A percentile compares a stretch with the other conserved stretches of the same genome.
phyloP scores from a whole-genome alignment of 805 yeast species.

The Naumovozyma castellii region DNA sequence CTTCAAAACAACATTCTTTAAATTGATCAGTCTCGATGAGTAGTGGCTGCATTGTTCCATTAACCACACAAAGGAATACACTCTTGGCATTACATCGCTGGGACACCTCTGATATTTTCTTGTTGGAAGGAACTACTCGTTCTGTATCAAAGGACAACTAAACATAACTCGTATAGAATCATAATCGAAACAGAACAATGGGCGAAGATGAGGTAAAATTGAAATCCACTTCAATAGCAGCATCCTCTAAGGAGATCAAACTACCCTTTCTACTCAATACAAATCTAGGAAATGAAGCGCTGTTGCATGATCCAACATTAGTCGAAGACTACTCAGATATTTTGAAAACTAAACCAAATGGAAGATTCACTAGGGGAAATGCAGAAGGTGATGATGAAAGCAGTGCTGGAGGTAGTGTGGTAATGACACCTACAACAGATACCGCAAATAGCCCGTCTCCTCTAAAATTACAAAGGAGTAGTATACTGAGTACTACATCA shows the following conservation, averaged over 20 bases:
- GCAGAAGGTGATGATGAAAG: slow-evolving; percentile 8
- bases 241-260: slow-evolving; percentile 2
- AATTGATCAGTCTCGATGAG: too few relatives aligned
- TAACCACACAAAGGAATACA: too few relatives aligned
- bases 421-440: slow-evolving; percentile 14
- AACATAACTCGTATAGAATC: too few relatives aligned
- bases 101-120: too few relatives aligned
- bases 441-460: slow-evolving; percentile 2
- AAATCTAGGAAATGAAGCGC: slow-evolving; percentile 2
- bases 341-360: slow-evolving; percentile 10
- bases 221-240: slow-evolving; percentile 6
- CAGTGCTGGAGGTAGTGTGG: slow-evolving; percentile 25
- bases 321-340: slow-evolving; percentile 26
- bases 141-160: too few relatives aligned
- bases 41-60: not conserved
- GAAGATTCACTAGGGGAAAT: slow-evolving; percentile 1
- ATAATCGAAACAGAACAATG: slow-evolving; percentile 2
- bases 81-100: too few relatives aligned
- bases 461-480: slow-evolving; percentile 3
- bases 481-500: slow-evolving; percentile 10
- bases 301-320: slow-evolving; percentile 24
- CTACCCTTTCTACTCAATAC: slow-evolving; percentile 4
- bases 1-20: not conserved
- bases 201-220: slow-evolving; percentile 1
- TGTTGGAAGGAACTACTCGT: too few relatives aligned